These are phyloP conservation scores for Farysia itapuensis DNA, from an alignment of 1,284 basidiomycete genomes.

Conservation along the genomic window DNA sequence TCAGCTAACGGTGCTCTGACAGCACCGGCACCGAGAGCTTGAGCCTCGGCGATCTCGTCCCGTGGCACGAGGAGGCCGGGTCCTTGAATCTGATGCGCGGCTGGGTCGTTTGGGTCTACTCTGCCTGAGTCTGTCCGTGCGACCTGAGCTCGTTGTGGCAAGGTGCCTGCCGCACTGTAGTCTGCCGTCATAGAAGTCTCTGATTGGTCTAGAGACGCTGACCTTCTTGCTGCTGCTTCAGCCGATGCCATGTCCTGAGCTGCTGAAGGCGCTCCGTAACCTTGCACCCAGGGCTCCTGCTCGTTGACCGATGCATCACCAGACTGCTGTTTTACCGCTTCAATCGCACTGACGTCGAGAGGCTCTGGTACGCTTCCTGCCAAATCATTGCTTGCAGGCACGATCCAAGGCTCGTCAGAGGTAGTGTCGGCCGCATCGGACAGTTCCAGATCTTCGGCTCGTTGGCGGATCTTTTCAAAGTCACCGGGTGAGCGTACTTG, in stretches of 20 bases:
- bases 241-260: conserved; percentile 16
- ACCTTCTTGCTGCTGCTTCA: too few species aligned
- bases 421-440: conserved; percentile 7
- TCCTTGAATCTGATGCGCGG: conserved; percentile 35
- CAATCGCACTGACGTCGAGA: conserved; percentile 23
- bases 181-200: conserved; percentile 3
- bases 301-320: conserved; percentile 4
- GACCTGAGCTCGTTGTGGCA: conserved; percentile 34
- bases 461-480: conserved; percentile 25
- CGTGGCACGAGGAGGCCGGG: conserved; percentile 36
- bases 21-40: conserved; percentile 12
- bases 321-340: conserved; percentile 4
- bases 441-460: conserved; percentile 20
- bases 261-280: conserved; percentile 14
- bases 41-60: conserved; percentile 38
- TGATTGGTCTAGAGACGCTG: background rate
- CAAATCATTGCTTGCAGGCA: conserved; percentile 10
- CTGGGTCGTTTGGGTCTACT: conserved; percentile 38
- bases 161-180: conserved; percentile 12
- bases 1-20: conserved; percentile 19
- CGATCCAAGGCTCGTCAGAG: conserved; percentile 23
- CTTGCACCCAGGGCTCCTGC: conserved; percentile 32
- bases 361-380: conserved; percentile 22
- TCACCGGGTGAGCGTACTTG: conserved; percentile 36
- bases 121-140: conserved; percentile 35